These are phyloP conservation scores for Conringia planisiliqua DNA, from an alignment of 345 rosid genomes.

Conservation along the genomic window DNA sequence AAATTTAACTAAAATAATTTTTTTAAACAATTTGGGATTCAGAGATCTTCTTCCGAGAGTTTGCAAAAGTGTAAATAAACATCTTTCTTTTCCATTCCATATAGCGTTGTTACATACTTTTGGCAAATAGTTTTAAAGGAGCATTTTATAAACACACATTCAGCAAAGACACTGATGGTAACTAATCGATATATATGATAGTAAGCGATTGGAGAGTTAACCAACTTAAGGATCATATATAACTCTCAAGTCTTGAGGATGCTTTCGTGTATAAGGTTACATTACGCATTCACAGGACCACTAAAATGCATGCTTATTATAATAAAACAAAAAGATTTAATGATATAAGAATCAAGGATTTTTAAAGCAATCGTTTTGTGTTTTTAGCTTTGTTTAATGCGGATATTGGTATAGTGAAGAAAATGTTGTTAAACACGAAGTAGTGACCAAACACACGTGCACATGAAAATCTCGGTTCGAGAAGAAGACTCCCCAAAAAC, in stretches of 20 bases:
- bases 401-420: conserved; percentile 15
- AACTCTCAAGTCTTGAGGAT: not conserved
- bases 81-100: no score
- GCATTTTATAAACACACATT: no score
- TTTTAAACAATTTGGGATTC: no score
- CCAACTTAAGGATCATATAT: no score
- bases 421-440: conserved; percentile 38
- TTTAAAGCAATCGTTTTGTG: not conserved
- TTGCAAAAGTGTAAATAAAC: no score
- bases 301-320: not conserved
- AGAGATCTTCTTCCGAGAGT: no score
- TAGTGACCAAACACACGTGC: conserved; percentile 42
- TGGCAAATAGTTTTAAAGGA: no score
- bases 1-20: no score
- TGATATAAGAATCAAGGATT: conserved; percentile 12
- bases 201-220: no score
- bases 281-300: not conserved
- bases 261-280: not conserved
- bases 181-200: no score
- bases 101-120: no score
- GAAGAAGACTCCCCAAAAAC: conserved; percentile 35
- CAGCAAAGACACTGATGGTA: no score
- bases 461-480: conserved; percentile 38
- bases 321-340: not conserved
- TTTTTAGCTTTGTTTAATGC: not conserved